phyloP scores from a whole-genome alignment of 768 basidiomycete species.

The Cantharellus cinnabarinus region DNA sequence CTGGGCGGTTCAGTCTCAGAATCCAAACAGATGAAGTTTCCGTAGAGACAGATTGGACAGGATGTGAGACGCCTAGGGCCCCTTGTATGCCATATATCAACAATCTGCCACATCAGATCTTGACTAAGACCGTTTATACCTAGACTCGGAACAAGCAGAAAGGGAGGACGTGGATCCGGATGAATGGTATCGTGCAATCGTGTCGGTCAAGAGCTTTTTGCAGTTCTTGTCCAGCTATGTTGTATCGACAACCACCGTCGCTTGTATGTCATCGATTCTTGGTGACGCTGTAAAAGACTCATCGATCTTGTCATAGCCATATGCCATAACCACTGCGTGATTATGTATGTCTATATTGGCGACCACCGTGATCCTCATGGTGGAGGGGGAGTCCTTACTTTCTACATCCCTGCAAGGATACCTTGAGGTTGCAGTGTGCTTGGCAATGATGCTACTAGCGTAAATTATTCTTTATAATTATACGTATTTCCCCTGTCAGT shows the following conservation, averaged over 20 bases:
- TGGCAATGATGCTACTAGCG: not conserved
- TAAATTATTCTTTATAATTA: too few relatives aligned
- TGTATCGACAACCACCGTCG: slow-evolving; percentile 68
- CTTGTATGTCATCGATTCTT: slow-evolving; percentile 31
- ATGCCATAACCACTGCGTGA: slow-evolving; percentile 13
- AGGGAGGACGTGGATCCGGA: slow-evolving; percentile 29
- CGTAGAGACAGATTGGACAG: slow-evolving; percentile 60
- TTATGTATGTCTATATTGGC: slow-evolving; percentile 17
- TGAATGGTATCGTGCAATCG: slow-evolving; percentile 39
- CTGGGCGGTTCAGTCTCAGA: slow-evolving; percentile 32
- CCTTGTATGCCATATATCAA: not conserved
- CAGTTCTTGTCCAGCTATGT: slow-evolving; percentile 67
- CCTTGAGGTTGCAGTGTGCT: not conserved
- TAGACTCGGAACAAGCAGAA: slow-evolving; percentile 10
- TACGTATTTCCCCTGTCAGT: too few relatives aligned
- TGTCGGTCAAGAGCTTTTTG: slow-evolving; percentile 55
- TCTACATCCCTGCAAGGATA: slow-evolving; percentile 13
- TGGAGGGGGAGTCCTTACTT: slow-evolving; percentile 14
- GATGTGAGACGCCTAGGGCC: slow-evolving; percentile 32
- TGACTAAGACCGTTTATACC: too few relatives aligned
- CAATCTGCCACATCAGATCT: too few relatives aligned
- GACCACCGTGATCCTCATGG: slow-evolving; percentile 4
- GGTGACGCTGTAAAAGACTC: not conserved
- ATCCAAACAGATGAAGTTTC: slow-evolving; percentile 54
- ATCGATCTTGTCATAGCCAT: slow-evolving; percentile 9